phyloP scores from a whole-genome alignment of 371 early-diverging fungal genomes.

The Chytridium lagenaria region DNA sequence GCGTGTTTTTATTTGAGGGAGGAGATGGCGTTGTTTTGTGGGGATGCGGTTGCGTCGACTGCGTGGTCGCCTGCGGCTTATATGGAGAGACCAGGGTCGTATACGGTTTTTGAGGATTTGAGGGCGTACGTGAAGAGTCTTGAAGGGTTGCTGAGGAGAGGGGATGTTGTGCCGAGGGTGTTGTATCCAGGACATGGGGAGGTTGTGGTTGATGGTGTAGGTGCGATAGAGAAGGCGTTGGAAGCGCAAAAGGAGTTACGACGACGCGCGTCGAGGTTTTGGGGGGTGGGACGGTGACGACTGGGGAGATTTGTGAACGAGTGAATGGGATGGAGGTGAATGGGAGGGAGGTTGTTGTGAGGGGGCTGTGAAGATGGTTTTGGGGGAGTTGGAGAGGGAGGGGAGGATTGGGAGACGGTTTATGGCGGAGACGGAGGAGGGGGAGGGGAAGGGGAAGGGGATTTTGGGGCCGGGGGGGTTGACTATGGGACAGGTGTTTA shows the following conservation, averaged over 20 bases:
- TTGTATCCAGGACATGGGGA: slow-evolving; percentile 30
- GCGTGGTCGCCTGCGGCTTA: background rate
- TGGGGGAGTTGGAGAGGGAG: slow-evolving; percentile 12
- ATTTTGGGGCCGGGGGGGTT: slow-evolving; percentile 27
- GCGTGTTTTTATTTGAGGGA: slow-evolving; percentile 14
- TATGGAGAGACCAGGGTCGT: background rate
- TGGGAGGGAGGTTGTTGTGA: background rate
- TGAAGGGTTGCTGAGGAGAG: background rate
- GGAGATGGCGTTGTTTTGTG: slow-evolving; percentile 15
- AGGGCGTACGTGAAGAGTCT: slow-evolving; percentile 6
- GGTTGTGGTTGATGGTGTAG: slow-evolving; percentile 21
- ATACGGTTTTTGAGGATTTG: slow-evolving; percentile 18
- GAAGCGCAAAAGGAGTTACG: background rate
- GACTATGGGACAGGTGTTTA: slow-evolving; percentile 25
- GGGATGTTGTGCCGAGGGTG: slow-evolving; percentile 13
- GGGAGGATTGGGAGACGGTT: slow-evolving; percentile 9
- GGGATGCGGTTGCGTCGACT: slow-evolving; percentile 23
- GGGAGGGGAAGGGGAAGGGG: background rate
- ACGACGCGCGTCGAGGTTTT: too few relatives aligned
- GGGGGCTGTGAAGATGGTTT: slow-evolving; percentile 25
- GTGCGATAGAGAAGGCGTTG: slow-evolving; percentile 6
- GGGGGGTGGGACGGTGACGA: too few relatives aligned
- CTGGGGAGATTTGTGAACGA: too few relatives aligned
- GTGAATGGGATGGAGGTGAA: background rate
- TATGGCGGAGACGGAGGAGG: slow-evolving; percentile 8